phyloP scores from a whole-genome alignment of 2,329 filamentous ascomycete species.

The Ophiostoma tasmaniense region DNA sequence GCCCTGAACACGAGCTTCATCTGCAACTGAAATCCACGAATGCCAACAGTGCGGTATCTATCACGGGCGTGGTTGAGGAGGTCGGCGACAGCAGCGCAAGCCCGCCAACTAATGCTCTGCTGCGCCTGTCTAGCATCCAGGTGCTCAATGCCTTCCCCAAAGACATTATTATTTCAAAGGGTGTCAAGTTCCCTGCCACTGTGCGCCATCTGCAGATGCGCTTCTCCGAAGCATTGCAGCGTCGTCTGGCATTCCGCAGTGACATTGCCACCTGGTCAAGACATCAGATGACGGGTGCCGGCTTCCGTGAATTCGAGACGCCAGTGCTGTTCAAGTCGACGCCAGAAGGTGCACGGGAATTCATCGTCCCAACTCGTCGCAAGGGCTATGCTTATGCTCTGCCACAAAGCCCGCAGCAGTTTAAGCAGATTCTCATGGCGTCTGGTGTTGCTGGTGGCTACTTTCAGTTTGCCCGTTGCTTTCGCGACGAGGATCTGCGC shows the following conservation, averaged over 20 bases:
- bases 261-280: slow-evolving; percentile 29
- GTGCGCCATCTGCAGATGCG: slow-evolving; percentile 79
- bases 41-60: slow-evolving; percentile 44
- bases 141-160: slow-evolving; percentile 65
- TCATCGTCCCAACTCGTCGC: slow-evolving; percentile 77
- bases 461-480: slow-evolving; percentile 89
- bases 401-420: slow-evolving; percentile 94
- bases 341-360: slow-evolving; percentile 89
- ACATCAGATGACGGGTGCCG: slow-evolving; percentile 27
- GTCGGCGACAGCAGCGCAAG: not conserved
- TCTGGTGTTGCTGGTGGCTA: slow-evolving; percentile 67
- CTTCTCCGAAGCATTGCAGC: slow-evolving; percentile 57
- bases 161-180: slow-evolving; percentile 66
- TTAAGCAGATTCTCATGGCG: slow-evolving; percentile 96
- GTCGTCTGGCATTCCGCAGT: slow-evolving; percentile 62
- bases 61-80: slow-evolving; percentile 32
- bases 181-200: slow-evolving; percentile 64
- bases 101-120: slow-evolving; percentile 1
- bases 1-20: slow-evolving; percentile 30
- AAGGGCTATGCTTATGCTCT: slow-evolving; percentile 76
- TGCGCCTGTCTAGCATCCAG: slow-evolving; percentile 49
- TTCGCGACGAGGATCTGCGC: slow-evolving; percentile 86
- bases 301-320: slow-evolving; percentile 78
- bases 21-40: slow-evolving; percentile 38
- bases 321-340: slow-evolving; percentile 96